These are phyloP conservation scores for Actinidia arguta DNA, from an alignment of 179 eudicot species.

Conservation along the genomic window DNA sequence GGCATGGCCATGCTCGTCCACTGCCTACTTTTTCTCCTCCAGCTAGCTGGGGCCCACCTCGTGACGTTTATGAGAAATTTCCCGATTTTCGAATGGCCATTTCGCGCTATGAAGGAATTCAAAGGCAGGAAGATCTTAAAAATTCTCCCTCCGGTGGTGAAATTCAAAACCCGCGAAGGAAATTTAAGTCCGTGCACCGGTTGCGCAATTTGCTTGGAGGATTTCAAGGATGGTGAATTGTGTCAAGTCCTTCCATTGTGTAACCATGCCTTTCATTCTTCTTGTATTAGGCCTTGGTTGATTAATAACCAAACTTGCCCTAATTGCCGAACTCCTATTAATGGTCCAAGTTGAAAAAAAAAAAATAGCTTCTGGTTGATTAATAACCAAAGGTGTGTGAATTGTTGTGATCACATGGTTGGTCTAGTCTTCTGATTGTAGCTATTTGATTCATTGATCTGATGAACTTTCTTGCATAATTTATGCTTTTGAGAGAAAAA, in stretches of 20 bases:
- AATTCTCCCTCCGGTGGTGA: conserved; percentile 7
- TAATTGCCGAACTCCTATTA: conserved; percentile 18
- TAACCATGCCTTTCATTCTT: conserved; percentile 16
- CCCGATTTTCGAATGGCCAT: neutral
- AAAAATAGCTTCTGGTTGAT: neutral
- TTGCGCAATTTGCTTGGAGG: conserved; percentile 29
- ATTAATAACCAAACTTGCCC: conserved; percentile 22
- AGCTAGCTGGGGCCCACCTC: neutral
- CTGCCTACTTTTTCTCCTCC: neutral
- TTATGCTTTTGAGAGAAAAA: no score
- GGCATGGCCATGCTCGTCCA: neutral
- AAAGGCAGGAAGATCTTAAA: neutral
- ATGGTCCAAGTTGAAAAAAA: neutral
- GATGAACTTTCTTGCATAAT: no score
- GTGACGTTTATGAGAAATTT: neutral
- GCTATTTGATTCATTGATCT: no score
- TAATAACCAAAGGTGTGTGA: neutral
- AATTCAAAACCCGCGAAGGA: neutral
- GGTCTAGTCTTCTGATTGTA: no score
- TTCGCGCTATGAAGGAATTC: neutral
- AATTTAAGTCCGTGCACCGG: neutral
- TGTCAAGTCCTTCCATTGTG: conserved; percentile 26
- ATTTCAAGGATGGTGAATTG: conserved; percentile 26
- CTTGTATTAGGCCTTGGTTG: conserved; percentile 28
- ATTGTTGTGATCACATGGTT: neutral